Conservation (phyloP, 108 stramenopile species). For the Nannochloropsis oceanica region DNA sequence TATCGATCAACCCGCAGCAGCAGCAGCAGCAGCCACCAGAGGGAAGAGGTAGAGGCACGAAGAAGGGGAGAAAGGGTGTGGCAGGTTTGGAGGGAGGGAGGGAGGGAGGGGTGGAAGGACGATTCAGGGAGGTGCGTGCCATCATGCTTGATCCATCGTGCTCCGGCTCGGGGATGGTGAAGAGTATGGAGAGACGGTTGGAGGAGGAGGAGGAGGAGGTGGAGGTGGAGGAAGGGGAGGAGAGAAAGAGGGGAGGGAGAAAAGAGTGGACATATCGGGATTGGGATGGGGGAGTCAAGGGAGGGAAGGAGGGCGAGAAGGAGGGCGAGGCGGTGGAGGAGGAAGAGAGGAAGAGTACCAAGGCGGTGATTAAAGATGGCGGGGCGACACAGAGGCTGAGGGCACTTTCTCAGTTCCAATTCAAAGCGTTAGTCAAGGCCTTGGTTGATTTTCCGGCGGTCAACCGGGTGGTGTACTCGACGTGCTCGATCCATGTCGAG, state of each 20-base stretch:
- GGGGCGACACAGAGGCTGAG: conserved; percentile 40
- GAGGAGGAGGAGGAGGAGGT: conserved; percentile 4
- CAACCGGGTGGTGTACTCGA: conserved; percentile 85
- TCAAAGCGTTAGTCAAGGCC: conserved; percentile 66
- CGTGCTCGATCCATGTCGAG: conserved; percentile 78
- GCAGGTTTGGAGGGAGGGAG: neutral
- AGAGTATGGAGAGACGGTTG: conserved; percentile 46
- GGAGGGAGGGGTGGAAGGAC: neutral
- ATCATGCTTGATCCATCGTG: conserved; percentile 96
- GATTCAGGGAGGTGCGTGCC: conserved; percentile 49
- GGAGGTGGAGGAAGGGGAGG: neutral
- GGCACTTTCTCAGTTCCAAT: conserved; percentile 72
- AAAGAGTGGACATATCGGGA: neutral
- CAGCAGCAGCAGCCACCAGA: neutral
- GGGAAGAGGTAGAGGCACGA: neutral
- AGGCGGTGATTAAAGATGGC: neutral
- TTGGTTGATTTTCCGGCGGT: conserved; percentile 58
- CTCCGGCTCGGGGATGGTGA: conserved; percentile 87
- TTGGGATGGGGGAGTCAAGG: neutral
- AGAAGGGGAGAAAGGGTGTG: neutral
- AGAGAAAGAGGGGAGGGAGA: neutral
- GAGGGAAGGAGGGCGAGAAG: conserved; percentile 20
- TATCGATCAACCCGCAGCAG: conserved; percentile 50
- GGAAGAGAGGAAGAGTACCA: neutral
- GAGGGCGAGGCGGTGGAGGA: neutral